Evolutionary conservation across 495 filamentous ascomycete species (phyloP), one percentile per base, ranked within the genome.

Genomic region (Hypoxylon fuscum): DNA sequence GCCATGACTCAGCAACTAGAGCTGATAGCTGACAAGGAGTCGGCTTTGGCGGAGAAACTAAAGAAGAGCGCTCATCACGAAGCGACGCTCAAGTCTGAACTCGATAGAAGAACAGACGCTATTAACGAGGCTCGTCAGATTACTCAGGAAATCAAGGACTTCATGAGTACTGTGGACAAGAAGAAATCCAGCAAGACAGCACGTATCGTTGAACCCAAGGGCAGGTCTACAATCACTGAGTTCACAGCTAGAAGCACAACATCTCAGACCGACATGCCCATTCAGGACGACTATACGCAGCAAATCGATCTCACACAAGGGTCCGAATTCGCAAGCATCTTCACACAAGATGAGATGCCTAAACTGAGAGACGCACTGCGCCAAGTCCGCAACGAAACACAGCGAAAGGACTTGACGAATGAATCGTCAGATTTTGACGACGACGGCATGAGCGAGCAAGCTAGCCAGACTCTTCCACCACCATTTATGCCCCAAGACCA

Each of bases 281-380:
- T 72, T 23, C 74, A 75, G 38, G 78, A 79, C 15, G 76, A 79
- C 44, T 77, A 72, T 41, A 77, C 76, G 7, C 71, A 70, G 31
- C 76, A 79, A 40, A 66, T 79, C 27, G 66, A 79, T 48, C 62
- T 78, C 31, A 78, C 71, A 6, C 72, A 77, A 35, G 76, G 75
- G 17, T 75, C 74, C 17, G 74, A 78, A 41, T 78, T 76, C 52
- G 70, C 65, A 27, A 74, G 72, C 68, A 70, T 77, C 49, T 74
- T 76, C 51, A 56, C 62, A 48, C 74, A 75, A 50, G 68, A 61
- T 37, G 75, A 79, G 54, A 71, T 77, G 41, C 62, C 51, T 37
- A 76, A 68, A 62, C 53, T 76, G 47, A 72, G 71, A 62, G 61
- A 77, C 14, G 64, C 74, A 18, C 73, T 75, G 37, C 66, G 68